These are phyloP conservation scores for Gypsophila paniculata DNA, from an alignment of 179 eudicot genomes.

Conservation along the genomic window DNA sequence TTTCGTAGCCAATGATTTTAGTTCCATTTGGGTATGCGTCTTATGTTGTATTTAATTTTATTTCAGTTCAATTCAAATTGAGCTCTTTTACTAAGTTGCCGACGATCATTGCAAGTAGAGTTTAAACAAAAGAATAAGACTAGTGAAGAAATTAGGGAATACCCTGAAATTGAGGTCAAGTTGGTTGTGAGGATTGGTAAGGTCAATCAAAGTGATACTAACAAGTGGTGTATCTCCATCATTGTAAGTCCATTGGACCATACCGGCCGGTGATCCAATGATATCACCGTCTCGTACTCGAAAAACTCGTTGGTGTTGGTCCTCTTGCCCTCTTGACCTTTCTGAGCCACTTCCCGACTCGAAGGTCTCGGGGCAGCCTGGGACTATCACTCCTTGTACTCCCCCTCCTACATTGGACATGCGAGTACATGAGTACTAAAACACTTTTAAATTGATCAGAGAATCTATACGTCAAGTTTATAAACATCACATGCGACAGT, in stretches of 20 bases:
- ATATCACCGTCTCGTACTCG: constrained; percentile 49
- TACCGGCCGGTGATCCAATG: constrained; percentile 46
- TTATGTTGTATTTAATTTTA: no score
- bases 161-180: constrained; percentile 53
- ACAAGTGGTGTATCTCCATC: constrained; percentile 43
- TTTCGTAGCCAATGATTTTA: no score
- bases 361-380: constrained; percentile 60
- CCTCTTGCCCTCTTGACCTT: constrained; percentile 24
- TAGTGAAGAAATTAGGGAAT: not conserved
- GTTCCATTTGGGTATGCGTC: no score
- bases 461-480: no score
- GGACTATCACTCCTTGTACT: constrained; percentile 43
- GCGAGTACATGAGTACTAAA: not conserved
- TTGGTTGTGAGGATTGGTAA: constrained; percentile 40
- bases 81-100: no score
- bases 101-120: no score
- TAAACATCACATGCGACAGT: no score
- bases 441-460: no score
- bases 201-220: constrained; percentile 37
- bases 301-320: constrained; percentile 50
- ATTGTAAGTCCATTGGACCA: constrained; percentile 49
- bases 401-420: constrained; percentile 39
- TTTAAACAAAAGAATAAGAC: not conserved
- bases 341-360: constrained; percentile 29
- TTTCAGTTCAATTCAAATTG: no score